Evolutionary conservation across 2,329 filamentous ascomycete species (phyloP), one percentile per base, ranked within the genome.

Genomic region (Beauveria medogensis): DNA sequence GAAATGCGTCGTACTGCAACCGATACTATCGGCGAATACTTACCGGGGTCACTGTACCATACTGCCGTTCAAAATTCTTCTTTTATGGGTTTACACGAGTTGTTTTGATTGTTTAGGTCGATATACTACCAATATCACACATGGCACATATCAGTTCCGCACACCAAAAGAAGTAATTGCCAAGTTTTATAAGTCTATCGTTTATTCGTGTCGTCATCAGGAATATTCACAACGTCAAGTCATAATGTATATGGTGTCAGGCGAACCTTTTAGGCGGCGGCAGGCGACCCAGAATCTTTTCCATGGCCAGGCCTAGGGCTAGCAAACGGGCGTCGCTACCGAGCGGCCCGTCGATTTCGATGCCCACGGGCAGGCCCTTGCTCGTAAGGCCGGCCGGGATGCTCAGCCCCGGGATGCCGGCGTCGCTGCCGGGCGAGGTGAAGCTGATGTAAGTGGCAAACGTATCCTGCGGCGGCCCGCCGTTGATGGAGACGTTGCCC

Each of bases 401-500:
- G 40, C 61, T 63, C 43, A 65, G 28, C 26, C 64, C 64, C 2
- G 64, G 64, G 12, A 65, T 61, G 24, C 64, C 64, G 8, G 64
- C 64, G n/a, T 64, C 34, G 50, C 64, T 65, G 5, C 61, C 63
- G 3, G 64, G 63, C 10, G 53, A 62, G 10, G 63, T 55, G 28
- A 62, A 60, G 52, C 52, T 53, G 14, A 48, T 61, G 44, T 64
- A 65, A 3, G 59, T 57, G 12, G 16, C 43, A 52, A 65, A 65
- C 3, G 63, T 52, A 12, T 55, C 16, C 18, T 62, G 51, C 1
- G 61, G 64, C 4, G 63, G 63, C 4, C 63, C 64, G 28, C 60
- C 64, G 43, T 65, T 65, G 56, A 65, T 55, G 22, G 64, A 62
- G 5, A 65, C 61, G 28, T 62, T 62, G 20, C 64, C 63, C 12